Conservation (phyloP, 805 yeast genomes). For the Henningerozyma blattae region DNA sequence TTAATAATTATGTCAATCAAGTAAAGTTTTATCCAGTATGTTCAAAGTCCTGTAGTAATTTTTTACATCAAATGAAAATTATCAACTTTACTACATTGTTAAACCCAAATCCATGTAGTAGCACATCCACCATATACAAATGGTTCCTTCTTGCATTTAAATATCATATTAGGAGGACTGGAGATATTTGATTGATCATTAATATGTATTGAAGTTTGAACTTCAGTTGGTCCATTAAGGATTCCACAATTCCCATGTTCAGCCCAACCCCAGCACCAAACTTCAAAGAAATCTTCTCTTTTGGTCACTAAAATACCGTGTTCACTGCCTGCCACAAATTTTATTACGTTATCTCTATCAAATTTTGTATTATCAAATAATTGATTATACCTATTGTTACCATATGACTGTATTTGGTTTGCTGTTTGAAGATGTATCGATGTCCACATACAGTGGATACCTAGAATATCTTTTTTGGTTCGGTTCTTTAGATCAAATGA, state of each 20-base stretch:
- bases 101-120: constrained; percentile 46
- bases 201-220: constrained; percentile 1
- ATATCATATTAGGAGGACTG: constrained; percentile 12
- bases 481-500: constrained; percentile 9
- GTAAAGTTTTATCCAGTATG: too few species aligned
- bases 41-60: too few species aligned
- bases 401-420: constrained; percentile 35
- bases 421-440: constrained; percentile 41
- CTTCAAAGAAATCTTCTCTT: constrained; percentile 15
- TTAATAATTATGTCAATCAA: too few species aligned
- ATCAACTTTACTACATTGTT: background rate
- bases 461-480: constrained; percentile 1
- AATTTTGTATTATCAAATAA: constrained; percentile 19
- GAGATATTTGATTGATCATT: constrained; percentile 17
- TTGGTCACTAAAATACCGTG: constrained; percentile 48
- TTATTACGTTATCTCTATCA: background rate
- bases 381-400: constrained; percentile 75
- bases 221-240: constrained; percentile 3
- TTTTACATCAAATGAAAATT: too few species aligned
- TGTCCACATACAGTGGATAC: constrained; percentile 54
- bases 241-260: constrained; percentile 93
- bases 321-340: constrained; percentile 64
- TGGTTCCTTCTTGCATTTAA: constrained; percentile 1
- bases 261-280: constrained; percentile 95
- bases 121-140: constrained; percentile 51